A percentile compares a stretch with the other conserved stretches of the same genome.
These are phyloP conservation scores for Amanita thiersii DNA, from an alignment of 768 basidiomycete genomes.

Conservation along the genomic window DNA sequence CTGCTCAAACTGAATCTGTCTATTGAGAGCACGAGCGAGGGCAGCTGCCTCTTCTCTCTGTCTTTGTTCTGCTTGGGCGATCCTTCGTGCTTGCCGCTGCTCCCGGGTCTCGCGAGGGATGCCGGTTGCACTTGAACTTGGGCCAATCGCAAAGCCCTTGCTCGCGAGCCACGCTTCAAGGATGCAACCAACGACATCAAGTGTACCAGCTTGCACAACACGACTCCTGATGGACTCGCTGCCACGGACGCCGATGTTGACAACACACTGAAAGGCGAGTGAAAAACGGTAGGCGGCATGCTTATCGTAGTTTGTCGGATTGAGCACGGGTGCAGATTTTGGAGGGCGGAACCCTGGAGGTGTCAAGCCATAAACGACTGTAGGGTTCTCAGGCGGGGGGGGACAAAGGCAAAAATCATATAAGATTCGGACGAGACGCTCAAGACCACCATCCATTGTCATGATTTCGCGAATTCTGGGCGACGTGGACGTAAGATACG, in stretches of 20 bases:
- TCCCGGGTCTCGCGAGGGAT: slow-evolving; percentile 69
- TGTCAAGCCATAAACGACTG: slow-evolving; percentile 69
- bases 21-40: slow-evolving; percentile 48
- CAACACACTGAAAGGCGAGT: slow-evolving; percentile 93
- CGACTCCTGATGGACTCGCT: slow-evolving; percentile 84
- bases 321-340: slow-evolving; percentile 51
- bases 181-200: slow-evolving; percentile 90
- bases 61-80: slow-evolving; percentile 46
- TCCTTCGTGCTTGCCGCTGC: slow-evolving; percentile 55
- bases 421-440: slow-evolving; percentile 87
- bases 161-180: slow-evolving; percentile 89
- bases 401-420: slow-evolving; percentile 83
- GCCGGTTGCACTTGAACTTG: slow-evolving; percentile 70
- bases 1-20: slow-evolving; percentile 34
- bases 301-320: slow-evolving; percentile 67
- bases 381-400: slow-evolving; percentile 72
- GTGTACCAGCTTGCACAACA: slow-evolving; percentile 90
- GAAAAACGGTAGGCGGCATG: slow-evolving; percentile 85
- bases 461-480: slow-evolving; percentile 98
- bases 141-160: slow-evolving; percentile 81
- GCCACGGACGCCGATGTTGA: slow-evolving; percentile 96
- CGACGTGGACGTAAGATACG: slow-evolving; percentile 94
- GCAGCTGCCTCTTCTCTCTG: slow-evolving; percentile 55
- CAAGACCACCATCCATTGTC: slow-evolving; percentile 95
- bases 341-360: slow-evolving; percentile 53